Evolutionary conservation across 1,139 yeast species (phyloP).

Genomic region (Diutina mesorugosa): DNA sequence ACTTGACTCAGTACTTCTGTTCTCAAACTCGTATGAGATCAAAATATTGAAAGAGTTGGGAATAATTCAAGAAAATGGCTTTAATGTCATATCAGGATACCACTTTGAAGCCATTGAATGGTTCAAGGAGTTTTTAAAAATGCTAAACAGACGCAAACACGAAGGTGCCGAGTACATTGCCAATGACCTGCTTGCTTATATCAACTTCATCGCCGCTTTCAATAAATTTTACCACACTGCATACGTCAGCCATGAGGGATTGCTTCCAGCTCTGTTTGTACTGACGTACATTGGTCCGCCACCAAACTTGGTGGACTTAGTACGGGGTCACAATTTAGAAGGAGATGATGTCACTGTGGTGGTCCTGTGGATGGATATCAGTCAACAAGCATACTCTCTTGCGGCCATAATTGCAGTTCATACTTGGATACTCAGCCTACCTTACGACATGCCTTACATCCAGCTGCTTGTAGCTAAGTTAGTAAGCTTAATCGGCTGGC

Average conservation of each 20-base stretch:
- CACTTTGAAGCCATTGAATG: slow-evolving; percentile 38
- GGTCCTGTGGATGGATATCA: slow-evolving; percentile 27
- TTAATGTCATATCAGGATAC: slow-evolving; percentile 51
- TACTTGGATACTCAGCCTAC: slow-evolving; percentile 19
- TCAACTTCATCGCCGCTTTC: slow-evolving; percentile 19
- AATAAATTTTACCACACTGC: slow-evolving; percentile 14
- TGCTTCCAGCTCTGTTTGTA: neutral
- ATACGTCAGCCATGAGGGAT: slow-evolving; percentile 10
- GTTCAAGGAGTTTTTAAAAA: slow-evolving; percentile 41
- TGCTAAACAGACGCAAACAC: slow-evolving; percentile 28
- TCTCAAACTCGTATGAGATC: slow-evolving; percentile 27
- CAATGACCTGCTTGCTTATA: slow-evolving; percentile 14
- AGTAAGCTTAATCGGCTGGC: neutral
- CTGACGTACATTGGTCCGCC: slow-evolving; percentile 6
- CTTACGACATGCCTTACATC: slow-evolving; percentile 25
- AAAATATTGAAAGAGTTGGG: slow-evolving; percentile 23
- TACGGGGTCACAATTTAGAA: neutral
- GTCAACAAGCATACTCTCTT: slow-evolving; percentile 24
- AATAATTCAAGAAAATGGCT: slow-evolving; percentile 32
- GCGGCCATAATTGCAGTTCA: slow-evolving; percentile 23
- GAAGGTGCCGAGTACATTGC: slow-evolving; percentile 9
- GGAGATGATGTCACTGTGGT: neutral
- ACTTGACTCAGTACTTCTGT: slow-evolving; percentile 33
- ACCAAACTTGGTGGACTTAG: neutral
- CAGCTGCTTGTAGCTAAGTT: slow-evolving; percentile 18